Base-by-base conservation (phyloP, 352 stramenopile species). In the Globisporangium cystogenes region DNA sequence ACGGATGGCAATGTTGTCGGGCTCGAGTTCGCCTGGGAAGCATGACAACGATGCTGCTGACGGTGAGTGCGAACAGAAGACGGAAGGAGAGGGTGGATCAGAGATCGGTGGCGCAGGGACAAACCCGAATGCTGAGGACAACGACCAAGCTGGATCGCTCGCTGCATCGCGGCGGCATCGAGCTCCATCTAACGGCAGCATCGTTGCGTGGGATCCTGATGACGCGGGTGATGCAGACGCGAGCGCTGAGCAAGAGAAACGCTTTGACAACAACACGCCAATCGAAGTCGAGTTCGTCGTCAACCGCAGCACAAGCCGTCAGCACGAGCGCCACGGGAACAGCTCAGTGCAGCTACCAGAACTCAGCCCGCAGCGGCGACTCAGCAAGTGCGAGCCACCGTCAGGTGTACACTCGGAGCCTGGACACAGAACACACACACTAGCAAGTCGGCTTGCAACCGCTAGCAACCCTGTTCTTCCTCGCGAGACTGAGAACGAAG, bases 221-320 rank as follows among this genome's bases (percentile, higher is more conserved):
- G 45, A 16, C 7, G 36, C 21, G 11, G n/a, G 29, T 20, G 21
- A 16, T 21, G 20, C 5, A 23, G 14, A 15, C 12, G 16, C 42
- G 39, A 26, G 21, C 5, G 21, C 11, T 11, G 27, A 45, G n/a
- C 7, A 41, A 0, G 47, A 60, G 24, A 41, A 24, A 8, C 1
- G 14, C 29, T 14, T 53, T 8, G 41, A 53, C 11, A 24, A 53
- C 29, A 62, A 44, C 27, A 24, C 48, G 6, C 55, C 48, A n/a
- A 51, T 62, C 21, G 31, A 62, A 39, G 48, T 62, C n/a, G 55
- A 62, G 36, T 62, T 62, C 45, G 35, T 29, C 8, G 46, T 62
- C 21, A 55, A 52, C 20, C 43, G 44, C 20, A 15, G 42, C 15
- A 27, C 40, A 2, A 12, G 21, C 4, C 20, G 7, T 7, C 31